phyloP scores from a whole-genome alignment of 805 yeast genomes.

The Pichia scutulata region DNA sequence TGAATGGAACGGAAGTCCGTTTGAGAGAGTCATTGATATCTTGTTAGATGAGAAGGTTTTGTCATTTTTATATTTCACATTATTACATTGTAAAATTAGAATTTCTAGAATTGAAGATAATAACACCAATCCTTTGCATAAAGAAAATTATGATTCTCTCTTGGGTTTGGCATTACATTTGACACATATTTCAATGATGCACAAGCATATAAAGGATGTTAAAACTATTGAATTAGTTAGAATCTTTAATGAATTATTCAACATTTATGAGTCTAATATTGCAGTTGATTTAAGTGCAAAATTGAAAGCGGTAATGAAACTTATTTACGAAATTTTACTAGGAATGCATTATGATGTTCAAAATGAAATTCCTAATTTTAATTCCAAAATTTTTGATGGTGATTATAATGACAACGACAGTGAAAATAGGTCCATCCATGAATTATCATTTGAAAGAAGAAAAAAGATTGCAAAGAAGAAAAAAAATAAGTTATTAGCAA shows the following conservation, averaged over 20 bases:
- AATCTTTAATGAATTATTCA: slow-evolving; percentile 2
- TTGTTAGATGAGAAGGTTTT: slow-evolving; percentile 48
- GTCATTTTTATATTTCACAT: slow-evolving; percentile 42
- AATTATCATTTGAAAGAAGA: slow-evolving; percentile 45
- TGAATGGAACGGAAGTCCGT: slow-evolving; percentile 32
- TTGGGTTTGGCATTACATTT: slow-evolving; percentile 57
- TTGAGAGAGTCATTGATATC: slow-evolving; percentile 40
- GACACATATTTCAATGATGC: slow-evolving; percentile 46
- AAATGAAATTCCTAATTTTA: slow-evolving; percentile 3
- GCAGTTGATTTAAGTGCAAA: slow-evolving; percentile 3
- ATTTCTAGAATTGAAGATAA: neutral
- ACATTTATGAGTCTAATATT: slow-evolving; percentile 4
- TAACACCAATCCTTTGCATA: slow-evolving; percentile 16
- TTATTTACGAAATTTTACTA: neutral
- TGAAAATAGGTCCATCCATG: slow-evolving; percentile 17
- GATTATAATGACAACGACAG: neutral
- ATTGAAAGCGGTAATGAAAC: slow-evolving; percentile 4
- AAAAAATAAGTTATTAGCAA: slow-evolving; percentile 64
- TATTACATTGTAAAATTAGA: slow-evolving; percentile 29
- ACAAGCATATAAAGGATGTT: slow-evolving; percentile 6
- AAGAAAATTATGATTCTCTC: slow-evolving; percentile 38
- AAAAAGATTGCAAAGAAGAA: slow-evolving; percentile 64
- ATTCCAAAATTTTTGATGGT: slow-evolving; percentile 12
- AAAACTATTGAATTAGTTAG: slow-evolving; percentile 2
- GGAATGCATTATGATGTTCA: neutral